Conservation (phyloP, 2,329 filamentous ascomycete genomes). For the Talaromyces marneffei region DNA sequence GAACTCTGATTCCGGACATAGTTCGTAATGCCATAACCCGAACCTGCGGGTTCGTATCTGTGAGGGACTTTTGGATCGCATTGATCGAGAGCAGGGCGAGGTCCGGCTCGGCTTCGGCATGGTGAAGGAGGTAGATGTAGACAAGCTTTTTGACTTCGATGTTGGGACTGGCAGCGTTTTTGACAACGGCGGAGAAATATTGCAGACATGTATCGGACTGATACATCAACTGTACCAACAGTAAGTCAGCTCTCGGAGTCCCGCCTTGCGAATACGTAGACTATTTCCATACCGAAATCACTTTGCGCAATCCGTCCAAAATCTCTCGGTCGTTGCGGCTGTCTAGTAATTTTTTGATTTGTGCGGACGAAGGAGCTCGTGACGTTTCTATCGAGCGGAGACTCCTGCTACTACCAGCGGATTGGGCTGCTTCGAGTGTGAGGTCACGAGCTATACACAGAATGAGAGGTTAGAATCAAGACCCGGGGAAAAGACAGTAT, state of each 20-base stretch:
- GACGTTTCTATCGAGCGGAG: constrained; percentile 54
- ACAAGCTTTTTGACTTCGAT: constrained; percentile 96
- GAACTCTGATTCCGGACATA: constrained; percentile 96
- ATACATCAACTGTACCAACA: constrained; percentile 76
- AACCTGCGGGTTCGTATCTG: constrained; percentile 83
- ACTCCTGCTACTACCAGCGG: constrained; percentile 57
- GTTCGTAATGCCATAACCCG: constrained; percentile 88
- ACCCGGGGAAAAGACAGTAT: not conserved
- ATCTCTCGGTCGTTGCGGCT: constrained; percentile 90
- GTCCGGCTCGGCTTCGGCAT: constrained; percentile 94
- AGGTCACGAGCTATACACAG: constrained; percentile 73
- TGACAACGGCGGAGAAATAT: constrained; percentile 97
- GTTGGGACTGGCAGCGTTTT: constrained; percentile 91
- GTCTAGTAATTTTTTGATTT: constrained; percentile 92
- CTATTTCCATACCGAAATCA: constrained; percentile 63
- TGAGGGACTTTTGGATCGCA: constrained; percentile 95
- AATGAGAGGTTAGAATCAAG: constrained; percentile 1
- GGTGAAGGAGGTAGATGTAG: constrained; percentile 95
- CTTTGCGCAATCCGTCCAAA: constrained; percentile 80
- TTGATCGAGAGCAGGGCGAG: constrained; percentile 95
- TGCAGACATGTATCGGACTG: constrained; percentile 77
- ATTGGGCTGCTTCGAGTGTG: constrained; percentile 92
- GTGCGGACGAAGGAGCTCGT: constrained; percentile 65
- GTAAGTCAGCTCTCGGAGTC: not conserved
- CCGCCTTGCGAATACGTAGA: not conserved